phyloP scores from a whole-genome alignment of 345 rosid genomes.

The Clarkia xantiana region DNA sequence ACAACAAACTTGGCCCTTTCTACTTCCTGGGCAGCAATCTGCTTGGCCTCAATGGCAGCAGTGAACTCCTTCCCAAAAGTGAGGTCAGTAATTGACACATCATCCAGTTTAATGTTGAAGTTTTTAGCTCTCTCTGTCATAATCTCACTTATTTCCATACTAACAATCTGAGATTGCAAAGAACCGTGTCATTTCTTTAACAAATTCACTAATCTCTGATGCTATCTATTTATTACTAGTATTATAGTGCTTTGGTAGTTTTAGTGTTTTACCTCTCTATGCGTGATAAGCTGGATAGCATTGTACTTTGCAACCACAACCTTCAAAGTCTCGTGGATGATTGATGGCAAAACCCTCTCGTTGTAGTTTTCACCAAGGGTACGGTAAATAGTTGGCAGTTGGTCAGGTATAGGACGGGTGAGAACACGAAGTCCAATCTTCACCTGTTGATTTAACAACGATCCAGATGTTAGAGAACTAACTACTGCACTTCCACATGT shows the following conservation, averaged over 20 bases:
- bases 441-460: slow-evolving; percentile 31
- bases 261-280: slow-evolving; percentile 95
- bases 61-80: slow-evolving; percentile 95
- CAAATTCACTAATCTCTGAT: not conserved
- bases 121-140: slow-evolving; percentile 66
- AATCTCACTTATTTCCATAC: slow-evolving; percentile 76
- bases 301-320: slow-evolving; percentile 93
- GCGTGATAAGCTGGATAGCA: slow-evolving; percentile 93
- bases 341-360: slow-evolving; percentile 85
- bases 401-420: slow-evolving; percentile 64
- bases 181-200: not conserved
- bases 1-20: slow-evolving; percentile 87
- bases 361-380: slow-evolving; percentile 71
- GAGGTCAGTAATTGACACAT: slow-evolving; percentile 74
- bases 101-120: slow-evolving; percentile 70
- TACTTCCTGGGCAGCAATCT: slow-evolving; percentile 93
- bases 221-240: not conserved
- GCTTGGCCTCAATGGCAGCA: slow-evolving; percentile 88
- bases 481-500: too few species aligned
- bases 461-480: too few species aligned
- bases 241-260: not conserved
- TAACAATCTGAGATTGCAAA: slow-evolving; percentile 36
- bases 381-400: slow-evolving; percentile 66
- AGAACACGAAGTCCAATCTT: slow-evolving; percentile 91
- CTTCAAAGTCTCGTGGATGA: slow-evolving; percentile 80